phyloP scores from a whole-genome alignment of 2,329 filamentous ascomycete species.

The Passalora sequoiae region DNA sequence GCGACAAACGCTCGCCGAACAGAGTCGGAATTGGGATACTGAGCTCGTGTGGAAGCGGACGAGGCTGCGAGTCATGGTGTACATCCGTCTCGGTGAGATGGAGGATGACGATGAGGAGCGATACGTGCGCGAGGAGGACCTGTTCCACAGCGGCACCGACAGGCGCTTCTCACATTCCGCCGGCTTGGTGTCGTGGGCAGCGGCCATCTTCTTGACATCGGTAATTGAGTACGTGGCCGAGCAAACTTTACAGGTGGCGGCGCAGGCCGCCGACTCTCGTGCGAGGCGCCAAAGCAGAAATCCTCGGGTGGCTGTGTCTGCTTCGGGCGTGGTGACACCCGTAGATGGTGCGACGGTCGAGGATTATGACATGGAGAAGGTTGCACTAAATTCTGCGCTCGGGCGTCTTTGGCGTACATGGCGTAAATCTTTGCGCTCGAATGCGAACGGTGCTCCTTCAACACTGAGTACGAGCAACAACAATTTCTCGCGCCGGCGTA shows the following conservation, averaged over 20 bases:
- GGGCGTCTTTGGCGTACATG: constrained; percentile 90
- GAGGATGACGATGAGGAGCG: constrained; percentile 96
- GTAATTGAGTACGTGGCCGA: constrained; percentile 93
- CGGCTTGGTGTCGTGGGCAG: constrained; percentile 70
- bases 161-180: constrained; percentile 47
- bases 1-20: constrained; percentile 23
- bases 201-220: constrained; percentile 92
- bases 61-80: constrained; percentile 92
- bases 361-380: constrained; percentile 85
- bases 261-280: constrained; percentile 73
- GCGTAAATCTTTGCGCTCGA: constrained; percentile 73
- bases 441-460: constrained; percentile 14
- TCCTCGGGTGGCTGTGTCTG: constrained; percentile 17
- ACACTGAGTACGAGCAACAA: constrained; percentile 12
- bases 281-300: constrained; percentile 39
- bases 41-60: constrained; percentile 92
- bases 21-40: constrained; percentile 69
- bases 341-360: constrained; percentile 52
- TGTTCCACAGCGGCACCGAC: constrained; percentile 56
- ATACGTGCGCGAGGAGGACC: constrained; percentile 73
- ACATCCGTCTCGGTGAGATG: constrained; percentile 91
- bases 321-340: constrained; percentile 19
- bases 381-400: constrained; percentile 82
- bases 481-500: constrained; percentile 18
- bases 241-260: constrained; percentile 79